Conservation (phyloP, 345 rosid species). For the Acer negundo region DNA sequence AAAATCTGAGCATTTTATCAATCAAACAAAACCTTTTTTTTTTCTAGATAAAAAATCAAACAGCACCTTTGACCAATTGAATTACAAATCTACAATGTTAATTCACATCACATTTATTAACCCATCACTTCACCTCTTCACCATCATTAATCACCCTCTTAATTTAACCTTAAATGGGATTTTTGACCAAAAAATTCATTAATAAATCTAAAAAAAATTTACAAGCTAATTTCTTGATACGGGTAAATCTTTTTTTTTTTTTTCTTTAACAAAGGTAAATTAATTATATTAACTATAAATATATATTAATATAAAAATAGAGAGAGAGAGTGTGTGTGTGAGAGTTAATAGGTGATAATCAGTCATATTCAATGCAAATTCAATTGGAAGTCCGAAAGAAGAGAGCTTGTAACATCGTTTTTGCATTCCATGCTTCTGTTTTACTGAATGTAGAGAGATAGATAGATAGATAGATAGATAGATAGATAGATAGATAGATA, state of each 20-base stretch:
- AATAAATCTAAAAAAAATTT: too few relatives aligned
- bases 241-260: too few relatives aligned
- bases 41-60: not conserved
- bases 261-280: too few relatives aligned
- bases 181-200: conserved; percentile 26
- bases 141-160: too few relatives aligned
- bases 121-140: too few relatives aligned
- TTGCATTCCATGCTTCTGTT: conserved; percentile 21
- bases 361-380: conserved; percentile 23
- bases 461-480: not conserved
- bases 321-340: not conserved
- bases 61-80: not conserved
- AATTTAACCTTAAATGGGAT: not conserved
- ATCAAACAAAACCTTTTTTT: too few relatives aligned
- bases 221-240: not conserved
- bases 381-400: not conserved
- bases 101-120: not conserved
- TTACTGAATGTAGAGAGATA: conserved; percentile 16
- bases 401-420: not conserved
- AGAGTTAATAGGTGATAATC: conserved; percentile 28
- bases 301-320: too few relatives aligned
- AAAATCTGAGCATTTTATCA: conserved; percentile 6
- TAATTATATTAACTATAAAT: too few relatives aligned
- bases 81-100: too few relatives aligned
- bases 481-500: not conserved